These are phyloP conservation scores for Lasiodiplodia sp. DNA, from an alignment of 2,329 filamentous ascomycete genomes.

Conservation along the genomic window DNA sequence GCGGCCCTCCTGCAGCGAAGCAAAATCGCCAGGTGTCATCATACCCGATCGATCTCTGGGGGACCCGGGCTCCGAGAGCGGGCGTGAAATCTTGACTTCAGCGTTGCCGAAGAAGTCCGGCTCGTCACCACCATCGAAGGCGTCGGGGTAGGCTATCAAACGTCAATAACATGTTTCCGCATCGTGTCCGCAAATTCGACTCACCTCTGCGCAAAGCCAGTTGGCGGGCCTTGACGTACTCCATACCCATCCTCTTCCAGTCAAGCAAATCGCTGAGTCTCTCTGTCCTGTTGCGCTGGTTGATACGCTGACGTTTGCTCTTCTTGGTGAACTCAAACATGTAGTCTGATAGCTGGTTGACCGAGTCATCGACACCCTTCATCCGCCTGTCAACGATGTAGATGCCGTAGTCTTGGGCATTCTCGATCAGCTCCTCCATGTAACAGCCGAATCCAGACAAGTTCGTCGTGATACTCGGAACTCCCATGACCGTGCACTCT, in stretches of 20 bases:
- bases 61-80: constrained; percentile 91
- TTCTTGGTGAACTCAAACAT: constrained; percentile 96
- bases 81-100: constrained; percentile 93
- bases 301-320: constrained; percentile 95
- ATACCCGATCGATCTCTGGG: constrained; percentile 90
- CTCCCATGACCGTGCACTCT: constrained; percentile 98
- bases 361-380: constrained; percentile 96
- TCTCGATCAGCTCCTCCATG: constrained; percentile 99
- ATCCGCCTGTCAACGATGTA: constrained; percentile 96
- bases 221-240: constrained; percentile 97
- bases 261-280: constrained; percentile 92
- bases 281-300: constrained; percentile 97
- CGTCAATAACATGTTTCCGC: neutral
- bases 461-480: constrained; percentile 97
- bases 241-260: constrained; percentile 99
- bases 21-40: constrained; percentile 99
- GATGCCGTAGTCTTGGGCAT: constrained; percentile 96
- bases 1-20: constrained; percentile 89
- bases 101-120: constrained; percentile 91
- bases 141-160: constrained; percentile 77
- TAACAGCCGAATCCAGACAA: constrained; percentile 98
- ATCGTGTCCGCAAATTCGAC: neutral
- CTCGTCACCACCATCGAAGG: constrained; percentile 79
- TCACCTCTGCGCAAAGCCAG: constrained; percentile 78
- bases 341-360: constrained; percentile 89